A percentile compares a stretch with the other conserved stretches of the same genome.
These are phyloP conservation scores for Moricandia moricandioides DNA, from an alignment of 345 rosid genomes.

Conservation along the genomic window DNA sequence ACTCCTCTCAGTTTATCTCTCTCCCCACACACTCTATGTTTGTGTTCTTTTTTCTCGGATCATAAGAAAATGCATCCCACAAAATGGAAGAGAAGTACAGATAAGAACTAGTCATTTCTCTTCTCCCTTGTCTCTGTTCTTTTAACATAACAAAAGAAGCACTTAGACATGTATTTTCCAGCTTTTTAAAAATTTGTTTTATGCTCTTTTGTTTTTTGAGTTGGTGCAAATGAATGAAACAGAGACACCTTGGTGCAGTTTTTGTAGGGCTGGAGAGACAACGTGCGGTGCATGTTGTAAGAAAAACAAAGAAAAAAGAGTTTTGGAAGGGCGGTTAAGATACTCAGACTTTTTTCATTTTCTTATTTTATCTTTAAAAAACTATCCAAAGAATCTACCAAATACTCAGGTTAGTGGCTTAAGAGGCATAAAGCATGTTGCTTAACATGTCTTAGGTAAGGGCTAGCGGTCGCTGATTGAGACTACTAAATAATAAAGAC, in stretches of 20 bases:
- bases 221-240: slow-evolving; percentile 28
- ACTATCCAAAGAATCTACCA: neutral
- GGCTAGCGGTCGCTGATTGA: neutral
- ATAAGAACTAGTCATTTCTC: slow-evolving; percentile 1
- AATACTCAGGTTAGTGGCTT: neutral
- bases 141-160: slow-evolving; percentile 9
- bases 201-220: neutral
- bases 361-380: slow-evolving; percentile 6
- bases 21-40: neutral
- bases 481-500: neutral
- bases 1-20: slow-evolving; percentile 25
- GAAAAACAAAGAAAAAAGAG: neutral
- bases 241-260: slow-evolving; percentile 15
- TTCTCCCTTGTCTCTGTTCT: slow-evolving; percentile 11
- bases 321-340: slow-evolving; percentile 24
- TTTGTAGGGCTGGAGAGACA: slow-evolving; percentile 33
- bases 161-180: neutral
- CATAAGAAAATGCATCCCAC: neutral
- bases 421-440: slow-evolving; percentile 7
- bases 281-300: slow-evolving; percentile 38
- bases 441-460: neutral
- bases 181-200: neutral
- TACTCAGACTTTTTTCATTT: neutral
- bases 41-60: neutral
- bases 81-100: slow-evolving; percentile 24